Conservation (phyloP, 169 alveolate genomes). For the Plasmodium coatneyi region DNA sequence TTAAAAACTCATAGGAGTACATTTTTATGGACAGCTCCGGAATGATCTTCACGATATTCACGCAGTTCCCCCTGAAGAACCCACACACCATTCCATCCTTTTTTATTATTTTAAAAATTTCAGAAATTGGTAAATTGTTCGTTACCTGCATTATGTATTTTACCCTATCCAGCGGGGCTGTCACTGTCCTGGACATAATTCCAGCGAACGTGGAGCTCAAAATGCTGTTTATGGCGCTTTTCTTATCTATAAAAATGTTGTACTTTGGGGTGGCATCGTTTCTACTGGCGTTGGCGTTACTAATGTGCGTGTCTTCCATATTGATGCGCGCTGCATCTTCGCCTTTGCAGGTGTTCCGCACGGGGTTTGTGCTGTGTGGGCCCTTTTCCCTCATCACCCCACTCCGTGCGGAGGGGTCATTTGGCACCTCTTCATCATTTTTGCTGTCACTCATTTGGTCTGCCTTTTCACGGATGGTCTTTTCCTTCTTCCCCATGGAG, state of each 20-base stretch:
- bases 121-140: constrained; percentile 38
- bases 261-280: not conserved
- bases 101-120: constrained; percentile 53
- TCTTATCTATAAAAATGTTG: constrained; percentile 31
- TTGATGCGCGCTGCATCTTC: not conserved
- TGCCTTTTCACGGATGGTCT: not conserved
- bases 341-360: not conserved
- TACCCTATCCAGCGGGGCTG: constrained; percentile 68
- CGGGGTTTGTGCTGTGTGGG: not conserved
- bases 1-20: constrained; percentile 64
- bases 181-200: constrained; percentile 33
- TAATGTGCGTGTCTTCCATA: not conserved
- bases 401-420: not conserved
- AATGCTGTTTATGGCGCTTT: constrained; percentile 42
- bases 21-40: constrained; percentile 68
- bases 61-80: constrained; percentile 66
- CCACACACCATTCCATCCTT: constrained; percentile 62
- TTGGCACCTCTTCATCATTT: not conserved
- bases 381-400: not conserved
- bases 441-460: not conserved
- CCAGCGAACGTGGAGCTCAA: constrained; percentile 67
- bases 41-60: constrained; percentile 55
- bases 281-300: not conserved
- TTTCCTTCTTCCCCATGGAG: not conserved
- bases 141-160: constrained; percentile 68